Percentiles rank a stretch among this genome's conserved stretches.
Conservation (phyloP, 2,329 filamentous ascomycete species). For the Penicillium sp. region DNA sequence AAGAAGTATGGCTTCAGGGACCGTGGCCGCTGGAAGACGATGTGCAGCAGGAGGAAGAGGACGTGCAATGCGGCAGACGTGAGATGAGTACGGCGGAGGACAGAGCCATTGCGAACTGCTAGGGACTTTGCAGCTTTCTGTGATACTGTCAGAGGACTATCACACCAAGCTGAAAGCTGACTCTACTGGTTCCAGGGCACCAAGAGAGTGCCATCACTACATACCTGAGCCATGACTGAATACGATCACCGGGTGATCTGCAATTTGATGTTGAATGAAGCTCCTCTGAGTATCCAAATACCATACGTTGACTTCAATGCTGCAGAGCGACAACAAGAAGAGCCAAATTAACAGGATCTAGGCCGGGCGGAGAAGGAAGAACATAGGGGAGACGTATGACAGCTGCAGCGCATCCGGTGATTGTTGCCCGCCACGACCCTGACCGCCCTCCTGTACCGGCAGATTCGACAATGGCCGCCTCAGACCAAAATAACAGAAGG, state of each 20-base stretch:
- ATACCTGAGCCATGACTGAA: conserved; percentile 29
- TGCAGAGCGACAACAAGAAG: not conserved
- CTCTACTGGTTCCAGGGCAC: not conserved
- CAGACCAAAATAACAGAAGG: conserved; percentile 24
- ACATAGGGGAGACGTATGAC: conserved; percentile 5
- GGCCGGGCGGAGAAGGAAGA: not conserved
- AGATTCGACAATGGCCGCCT: conserved; percentile 16
- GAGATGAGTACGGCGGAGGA: conserved; percentile 77
- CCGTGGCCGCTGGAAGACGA: conserved; percentile 59
- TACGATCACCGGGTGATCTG: conserved; percentile 1
- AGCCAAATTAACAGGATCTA: not conserved
- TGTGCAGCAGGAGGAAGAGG: conserved; percentile 69
- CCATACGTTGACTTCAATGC: not conserved
- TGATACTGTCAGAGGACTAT: conserved; percentile 6
- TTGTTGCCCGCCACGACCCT: conserved; percentile 26
- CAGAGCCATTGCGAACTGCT: conserved; percentile 72
- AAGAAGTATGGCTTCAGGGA: conserved; percentile 65
- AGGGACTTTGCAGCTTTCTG: conserved; percentile 55
- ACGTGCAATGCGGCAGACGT: conserved; percentile 68
- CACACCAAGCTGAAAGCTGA: not conserved
- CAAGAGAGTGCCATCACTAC: conserved; percentile 2
- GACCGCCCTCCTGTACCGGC: conserved; percentile 24
- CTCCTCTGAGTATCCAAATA: not conserved
- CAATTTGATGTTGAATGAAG: not conserved
- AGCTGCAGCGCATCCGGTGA: conserved; percentile 12